Evolutionary conservation across 2,329 filamentous ascomycete genomes (phyloP).

Genomic region (Pleochaeta shiraiana): DNA sequence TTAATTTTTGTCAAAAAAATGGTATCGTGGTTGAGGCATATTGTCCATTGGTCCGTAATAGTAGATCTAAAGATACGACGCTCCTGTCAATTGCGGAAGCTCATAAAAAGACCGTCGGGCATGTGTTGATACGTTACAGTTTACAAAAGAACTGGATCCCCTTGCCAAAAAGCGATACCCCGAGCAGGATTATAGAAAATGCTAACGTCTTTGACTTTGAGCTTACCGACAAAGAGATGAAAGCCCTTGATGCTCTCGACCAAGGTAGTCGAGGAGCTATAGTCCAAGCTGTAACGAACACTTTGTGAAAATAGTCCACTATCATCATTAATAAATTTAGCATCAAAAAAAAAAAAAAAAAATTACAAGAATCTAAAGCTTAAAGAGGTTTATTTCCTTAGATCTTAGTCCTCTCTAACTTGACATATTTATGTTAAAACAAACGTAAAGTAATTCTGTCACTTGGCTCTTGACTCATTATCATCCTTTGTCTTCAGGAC

Average conservation of each 20-base stretch:
- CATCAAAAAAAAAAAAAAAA: too few species aligned
- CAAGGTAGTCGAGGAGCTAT: slow-evolving; percentile 23
- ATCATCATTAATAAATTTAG: too few species aligned
- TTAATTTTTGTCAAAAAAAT: slow-evolving; percentile 25
- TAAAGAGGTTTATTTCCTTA: too few species aligned
- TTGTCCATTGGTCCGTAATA: slow-evolving; percentile 33
- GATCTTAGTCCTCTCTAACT: too few species aligned
- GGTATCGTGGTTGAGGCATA: slow-evolving; percentile 32
- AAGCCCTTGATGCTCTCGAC: slow-evolving; percentile 27
- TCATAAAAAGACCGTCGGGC: slow-evolving; percentile 36
- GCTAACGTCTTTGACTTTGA: slow-evolving; percentile 37
- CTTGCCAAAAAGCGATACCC: slow-evolving; percentile 41
- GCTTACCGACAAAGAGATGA: slow-evolving; percentile 34
- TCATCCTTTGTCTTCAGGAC: too few species aligned
- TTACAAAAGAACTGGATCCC: slow-evolving; percentile 50
- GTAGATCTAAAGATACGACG: slow-evolving; percentile 36
- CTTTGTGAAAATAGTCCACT: neutral
- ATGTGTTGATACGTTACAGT: slow-evolving; percentile 46
- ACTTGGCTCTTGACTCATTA: too few species aligned
- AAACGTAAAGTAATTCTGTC: too few species aligned
- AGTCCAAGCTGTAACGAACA: slow-evolving; percentile 15
- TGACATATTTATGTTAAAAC: too few species aligned
- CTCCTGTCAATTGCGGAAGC: slow-evolving; percentile 34
- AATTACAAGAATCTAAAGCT: too few species aligned
- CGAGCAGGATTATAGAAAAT: slow-evolving; percentile 36